Base-by-base conservation (phyloP, 2,329 filamentous ascomycete genomes). In the Colletotrichum coccodes region DNA sequence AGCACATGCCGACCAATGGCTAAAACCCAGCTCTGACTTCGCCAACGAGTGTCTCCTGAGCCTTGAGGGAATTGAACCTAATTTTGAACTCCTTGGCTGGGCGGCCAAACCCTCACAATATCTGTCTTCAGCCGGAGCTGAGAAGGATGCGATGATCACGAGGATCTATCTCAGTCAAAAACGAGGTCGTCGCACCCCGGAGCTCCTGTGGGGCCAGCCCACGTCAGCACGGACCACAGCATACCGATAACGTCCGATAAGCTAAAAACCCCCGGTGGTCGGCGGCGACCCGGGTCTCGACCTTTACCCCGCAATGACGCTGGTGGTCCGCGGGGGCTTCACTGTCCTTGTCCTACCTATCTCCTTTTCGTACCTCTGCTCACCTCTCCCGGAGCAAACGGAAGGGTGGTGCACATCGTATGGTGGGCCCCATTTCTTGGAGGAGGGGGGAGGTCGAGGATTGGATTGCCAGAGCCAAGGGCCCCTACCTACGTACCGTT, bases 271-370 rank as follows among this genome's bases (percentile, higher is more conserved):
- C 30, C 28, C 28, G 26, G 46, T 36, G 30, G 49, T 23, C 26
- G 56, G 63, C n/a, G 16, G 38, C 23, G 46, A 30, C 9, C n/a
- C 5, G 53, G 26, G n/a, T 16, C 53, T 52, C 36, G 60, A 58
- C 60, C 64, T 18, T 28, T 60, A 69, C 66, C 66, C 66, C 66
- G 66, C 66, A 69, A 69, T 69, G 66, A 66, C 61, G 64, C 42
- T 23, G 64, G 42, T 64, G 52, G 60, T 64, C n/a, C 8, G 49
- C 28, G 28, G 49, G 53, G 32, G 50, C 50, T 23, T 36, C n/a
- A 34, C 50, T 23, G 4, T 23, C n/a, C 16, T 36, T 16, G 18
- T 50, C 7, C 28, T n/a, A 28, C 26, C 14, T 49, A n/a, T n/a
- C n/a, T 7, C 26, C 46, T 14, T 21, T 6, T 47, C 4, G 23